Evolutionary conservation across 306 rosid species (phyloP), one percentile per base, ranked within the genome.

Genomic region (Casuarina equisetifolia): DNA sequence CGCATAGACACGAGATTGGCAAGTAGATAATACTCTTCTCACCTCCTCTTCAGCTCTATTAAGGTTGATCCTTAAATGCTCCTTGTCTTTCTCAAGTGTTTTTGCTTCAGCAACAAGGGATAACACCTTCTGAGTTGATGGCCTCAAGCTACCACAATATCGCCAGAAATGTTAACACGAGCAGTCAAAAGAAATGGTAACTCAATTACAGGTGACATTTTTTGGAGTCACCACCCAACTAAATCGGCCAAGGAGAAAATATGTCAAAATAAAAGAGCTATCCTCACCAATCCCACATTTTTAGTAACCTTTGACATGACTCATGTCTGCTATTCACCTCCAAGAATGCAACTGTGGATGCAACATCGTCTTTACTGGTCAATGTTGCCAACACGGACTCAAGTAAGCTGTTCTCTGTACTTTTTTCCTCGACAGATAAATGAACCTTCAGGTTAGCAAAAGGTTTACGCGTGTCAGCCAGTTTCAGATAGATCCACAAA

Each of bases 1-100:
- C 70, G 59, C 35, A 72, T 66, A 32, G 70, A 11, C 57, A 50
- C 71, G 1, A 53, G 62, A 73, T 52, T 42, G 62, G 57, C 8
- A 32, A 77, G 72, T 45, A 73, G 63, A 25, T 46, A 73, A 54
- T 20, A 53, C 72, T 76, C 64, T 79, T 73, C 82, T 79, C 78
- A 96, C 99, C 97, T 96, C 98, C 72, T 88, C 98, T 85, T 96
- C 98, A 46, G 99, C 99, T 76, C 81, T 91, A 81, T 64, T 69
- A 78, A 96, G 99, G 87, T 96, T 96, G 68, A 78, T 82, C 84
- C 81, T 87, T 55, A 92, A 82, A 74, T 90, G 90, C 72, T 96
- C 96, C 84, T 91, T 92, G 74, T 89, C 98, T 50, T 87, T 91
- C 86, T 89, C 88, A 58, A 89, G 93, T 16, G 85, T 75, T 84